Percentiles rank a stretch among this genome's conserved stretches.
These are phyloP conservation scores for Marasmius oreades DNA, from an alignment of 1,284 basidiomycete species.

Conservation along the genomic window DNA sequence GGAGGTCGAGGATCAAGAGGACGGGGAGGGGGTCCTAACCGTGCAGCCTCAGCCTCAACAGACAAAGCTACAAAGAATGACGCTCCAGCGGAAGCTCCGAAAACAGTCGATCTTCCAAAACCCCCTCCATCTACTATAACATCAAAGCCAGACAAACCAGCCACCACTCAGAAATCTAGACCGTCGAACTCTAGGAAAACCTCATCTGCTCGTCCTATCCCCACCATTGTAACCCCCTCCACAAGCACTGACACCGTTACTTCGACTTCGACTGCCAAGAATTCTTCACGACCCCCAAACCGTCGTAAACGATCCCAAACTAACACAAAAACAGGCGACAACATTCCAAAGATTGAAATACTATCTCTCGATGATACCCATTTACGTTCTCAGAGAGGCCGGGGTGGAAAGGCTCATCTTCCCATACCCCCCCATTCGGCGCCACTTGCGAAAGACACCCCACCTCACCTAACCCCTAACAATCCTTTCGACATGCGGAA, in stretches of 20 bases:
- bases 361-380: slow-evolving; percentile 26
- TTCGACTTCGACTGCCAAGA: slow-evolving; percentile 26
- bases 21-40: slow-evolving; percentile 22
- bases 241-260: slow-evolving; percentile 24
- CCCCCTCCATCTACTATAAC: background rate
- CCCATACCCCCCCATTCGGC: slow-evolving; percentile 28
- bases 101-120: slow-evolving; percentile 1
- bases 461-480: slow-evolving; percentile 49
- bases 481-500: slow-evolving; percentile 47
- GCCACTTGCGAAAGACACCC: slow-evolving; percentile 47
- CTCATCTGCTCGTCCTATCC: slow-evolving; percentile 29
- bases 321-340: slow-evolving; percentile 15
- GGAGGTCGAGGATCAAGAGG: slow-evolving; percentile 24
- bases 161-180: slow-evolving; percentile 1
- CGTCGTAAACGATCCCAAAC: slow-evolving; percentile 39
- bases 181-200: slow-evolving; percentile 25
- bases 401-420: slow-evolving; percentile 24
- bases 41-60: background rate
- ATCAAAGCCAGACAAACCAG: background rate
- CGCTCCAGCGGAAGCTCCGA: background rate
- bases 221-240: slow-evolving; percentile 27
- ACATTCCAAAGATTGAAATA: slow-evolving; percentile 27
- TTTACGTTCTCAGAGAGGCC: slow-evolving; percentile 25
- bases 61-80: background rate
- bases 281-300: slow-evolving; percentile 33